Base-by-base conservation (phyloP, 2,329 filamentous ascomycete species). In the Geosmithia morbida region DNA sequence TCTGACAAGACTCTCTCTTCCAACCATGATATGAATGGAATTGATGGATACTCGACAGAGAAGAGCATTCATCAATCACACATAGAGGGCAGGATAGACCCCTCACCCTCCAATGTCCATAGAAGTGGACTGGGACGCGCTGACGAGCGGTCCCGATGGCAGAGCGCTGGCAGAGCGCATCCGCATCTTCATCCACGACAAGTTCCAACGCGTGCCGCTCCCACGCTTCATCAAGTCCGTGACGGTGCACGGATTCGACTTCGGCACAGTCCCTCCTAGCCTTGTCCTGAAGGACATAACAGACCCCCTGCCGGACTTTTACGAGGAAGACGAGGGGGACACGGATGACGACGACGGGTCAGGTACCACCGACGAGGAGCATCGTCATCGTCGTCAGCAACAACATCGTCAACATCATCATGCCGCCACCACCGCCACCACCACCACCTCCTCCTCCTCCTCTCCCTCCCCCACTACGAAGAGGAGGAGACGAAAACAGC, bases 141-240 rank as follows among this genome's bases (percentile, higher is more conserved):
- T 97, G 60, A 97, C 90, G 19, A 82, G 81, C 51, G 92, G 92
- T 26, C 79, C 87, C 45, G 90, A 97, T 65, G 90, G 92, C 48
- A 75, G 81, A 53, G 85, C 79, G 47, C 80, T 96, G 51, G 88
- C 90, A 45, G 83, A 88, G 60, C 77, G 76, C 52, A 94, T 98
- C 65, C 85, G 90, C 54, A 81, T 82, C 57, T 98, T 98, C 67
- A 85, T 98, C 57, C 87, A 98, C 66, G 83, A 87, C 61, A 92
- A 89, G 59, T 98, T 98, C 66, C 92, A 98, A 67, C 81, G 87
- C 51, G 83, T 97, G 52, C 77, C 84, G 22, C 75, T 98, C 44
- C 92, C 92, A 50, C 85, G 88, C 58, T 96, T 98, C 74, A 96
- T 98, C 66, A 89, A 92, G 59, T 92, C 88, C 22, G 92, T 98